Evolutionary conservation across 1,139 yeast species (phyloP).

Genomic region (Hansenula sp.): DNA sequence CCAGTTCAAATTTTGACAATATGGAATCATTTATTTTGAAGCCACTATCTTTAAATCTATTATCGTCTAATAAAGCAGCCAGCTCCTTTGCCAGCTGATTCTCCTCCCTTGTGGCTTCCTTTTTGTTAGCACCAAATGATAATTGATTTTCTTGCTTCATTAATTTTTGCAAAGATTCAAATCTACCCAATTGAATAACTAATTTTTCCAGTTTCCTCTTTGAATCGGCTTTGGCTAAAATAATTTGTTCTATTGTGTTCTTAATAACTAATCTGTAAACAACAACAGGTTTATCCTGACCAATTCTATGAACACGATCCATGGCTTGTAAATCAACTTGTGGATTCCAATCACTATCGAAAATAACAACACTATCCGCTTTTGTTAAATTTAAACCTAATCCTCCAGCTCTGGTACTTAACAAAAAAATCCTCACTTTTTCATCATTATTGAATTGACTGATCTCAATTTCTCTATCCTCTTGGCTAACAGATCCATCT

Average conservation of each 20-base stretch:
- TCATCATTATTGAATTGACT: constrained; percentile 41
- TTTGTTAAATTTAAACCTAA: constrained; percentile 81
- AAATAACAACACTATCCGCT: constrained; percentile 86
- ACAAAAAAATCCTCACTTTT: constrained; percentile 49
- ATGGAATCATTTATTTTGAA: constrained; percentile 8
- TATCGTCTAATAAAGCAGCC: constrained; percentile 15
- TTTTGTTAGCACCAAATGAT: constrained; percentile 1
- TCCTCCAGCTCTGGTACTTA: constrained; percentile 94
- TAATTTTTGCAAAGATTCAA: constrained; percentile 48
- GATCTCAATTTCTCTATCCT: constrained; percentile 63
- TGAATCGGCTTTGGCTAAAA: constrained; percentile 71
- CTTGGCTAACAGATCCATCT: constrained; percentile 72
- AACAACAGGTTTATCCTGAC: constrained; percentile 80
- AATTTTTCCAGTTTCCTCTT: constrained; percentile 78
- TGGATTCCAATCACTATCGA: constrained; percentile 97
- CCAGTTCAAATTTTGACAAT: constrained; percentile 32
- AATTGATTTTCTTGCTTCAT: constrained; percentile 12
- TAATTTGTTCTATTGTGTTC: constrained; percentile 78
- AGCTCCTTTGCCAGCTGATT: constrained; percentile 17
- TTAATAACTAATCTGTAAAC: constrained; percentile 73
- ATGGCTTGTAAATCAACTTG: constrained; percentile 95
- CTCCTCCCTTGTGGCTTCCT: constrained; percentile 9
- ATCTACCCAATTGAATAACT: constrained; percentile 82
- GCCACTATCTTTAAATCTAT: constrained; percentile 6
- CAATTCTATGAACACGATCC: constrained; percentile 92